phyloP scores from a whole-genome alignment of 331 rosid genomes.

The Prunus yedoensis region DNA sequence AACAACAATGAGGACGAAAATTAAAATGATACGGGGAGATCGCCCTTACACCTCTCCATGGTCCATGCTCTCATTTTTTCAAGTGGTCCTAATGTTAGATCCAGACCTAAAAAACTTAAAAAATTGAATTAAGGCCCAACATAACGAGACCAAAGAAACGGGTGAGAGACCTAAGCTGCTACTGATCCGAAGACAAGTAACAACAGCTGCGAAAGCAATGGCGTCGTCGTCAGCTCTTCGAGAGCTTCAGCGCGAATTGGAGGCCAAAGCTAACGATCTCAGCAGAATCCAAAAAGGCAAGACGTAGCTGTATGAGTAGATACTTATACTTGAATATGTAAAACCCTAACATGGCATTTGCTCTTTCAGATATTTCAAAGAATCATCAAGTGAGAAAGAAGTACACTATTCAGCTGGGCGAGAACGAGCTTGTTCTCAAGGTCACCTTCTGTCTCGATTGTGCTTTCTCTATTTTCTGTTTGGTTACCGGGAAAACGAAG shows the following conservation, averaged over 20 bases:
- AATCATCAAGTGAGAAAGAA: conserved; percentile 96
- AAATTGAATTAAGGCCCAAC: background rate
- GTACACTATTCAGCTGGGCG: conserved; percentile 93
- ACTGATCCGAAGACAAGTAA: background rate
- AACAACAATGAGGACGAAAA: no score
- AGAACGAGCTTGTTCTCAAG: conserved; percentile 98
- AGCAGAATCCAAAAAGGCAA: conserved; percentile 87
- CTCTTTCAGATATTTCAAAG: conserved; percentile 69
- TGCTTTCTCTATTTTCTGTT: conserved; percentile 11
- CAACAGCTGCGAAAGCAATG: conserved; percentile 26
- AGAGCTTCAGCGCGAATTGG: conserved; percentile 82
- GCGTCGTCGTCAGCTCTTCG: conserved; percentile 49
- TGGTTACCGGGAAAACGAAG: conserved; percentile 4
- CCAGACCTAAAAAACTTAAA: no score
- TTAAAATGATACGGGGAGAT: no score
- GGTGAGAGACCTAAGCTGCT: background rate
- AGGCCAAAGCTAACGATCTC: conserved; percentile 78
- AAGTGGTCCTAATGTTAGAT: background rate
- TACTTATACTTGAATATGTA: background rate
- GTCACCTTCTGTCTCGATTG: conserved; percentile 22
- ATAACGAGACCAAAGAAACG: no score
- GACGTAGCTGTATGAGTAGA: background rate
- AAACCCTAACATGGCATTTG: conserved; percentile 4
- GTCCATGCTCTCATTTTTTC: no score
- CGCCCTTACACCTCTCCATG: no score